Percentiles rank a stretch among this genome's conserved stretches.
Evolutionary conservation across 768 basidiomycete species (phyloP).

Genomic region (Amanita brunnescens): DNA sequence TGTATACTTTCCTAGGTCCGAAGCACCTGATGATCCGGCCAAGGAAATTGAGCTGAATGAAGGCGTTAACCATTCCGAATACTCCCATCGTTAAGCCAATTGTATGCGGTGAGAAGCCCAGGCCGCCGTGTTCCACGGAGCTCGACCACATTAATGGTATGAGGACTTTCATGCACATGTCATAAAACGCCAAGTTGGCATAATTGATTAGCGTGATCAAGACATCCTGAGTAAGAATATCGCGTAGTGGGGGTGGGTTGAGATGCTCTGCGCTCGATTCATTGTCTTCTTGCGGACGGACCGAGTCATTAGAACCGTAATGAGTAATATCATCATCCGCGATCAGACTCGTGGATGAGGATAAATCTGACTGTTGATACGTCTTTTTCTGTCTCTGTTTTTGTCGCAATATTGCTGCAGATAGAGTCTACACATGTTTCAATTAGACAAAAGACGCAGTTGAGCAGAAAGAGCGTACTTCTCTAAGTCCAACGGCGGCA

Average conservation of each 20-base stretch:
- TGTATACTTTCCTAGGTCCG: constrained; percentile 35
- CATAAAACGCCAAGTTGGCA: not conserved
- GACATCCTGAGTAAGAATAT: not conserved
- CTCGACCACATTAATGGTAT: constrained; percentile 33
- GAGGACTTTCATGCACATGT: not conserved
- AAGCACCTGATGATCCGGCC: constrained; percentile 33
- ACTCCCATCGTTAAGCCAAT: constrained; percentile 46
- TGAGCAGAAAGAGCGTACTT: constrained; percentile 13
- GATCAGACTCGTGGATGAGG: not conserved
- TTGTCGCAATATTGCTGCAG: not conserved
- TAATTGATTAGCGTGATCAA: not conserved
- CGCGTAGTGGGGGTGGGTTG: not conserved
- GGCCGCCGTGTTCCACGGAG: constrained; percentile 43
- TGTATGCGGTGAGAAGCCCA: constrained; percentile 41
- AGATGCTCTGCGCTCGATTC: too few relatives aligned
- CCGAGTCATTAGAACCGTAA: not conserved
- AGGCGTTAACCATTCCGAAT: constrained; percentile 44
- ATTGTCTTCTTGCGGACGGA: not conserved
- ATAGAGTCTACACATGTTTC: not conserved
- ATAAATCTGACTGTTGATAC: not conserved
- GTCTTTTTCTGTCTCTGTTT: not conserved
- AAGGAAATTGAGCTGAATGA: constrained; percentile 43
- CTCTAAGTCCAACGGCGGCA: constrained; percentile 17
- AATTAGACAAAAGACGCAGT: not conserved
- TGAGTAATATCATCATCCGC: not conserved